phyloP scores from a whole-genome alignment of 2,329 filamentous ascomycete species.

The Aspergillus sp. region DNA sequence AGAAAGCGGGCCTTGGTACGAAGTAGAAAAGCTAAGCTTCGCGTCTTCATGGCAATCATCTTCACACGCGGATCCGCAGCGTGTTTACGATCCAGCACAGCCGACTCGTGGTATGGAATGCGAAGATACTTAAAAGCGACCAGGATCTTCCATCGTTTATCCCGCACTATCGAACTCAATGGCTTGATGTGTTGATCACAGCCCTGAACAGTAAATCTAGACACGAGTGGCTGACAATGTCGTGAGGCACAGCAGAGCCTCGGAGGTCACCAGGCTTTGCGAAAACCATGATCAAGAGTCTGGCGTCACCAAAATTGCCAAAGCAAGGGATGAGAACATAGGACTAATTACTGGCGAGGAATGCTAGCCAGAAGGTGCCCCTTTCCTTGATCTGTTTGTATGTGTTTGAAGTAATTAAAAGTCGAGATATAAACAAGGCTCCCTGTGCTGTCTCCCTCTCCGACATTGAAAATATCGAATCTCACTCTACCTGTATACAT shows the following conservation, averaged over 20 bases:
- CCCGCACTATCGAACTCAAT: background rate
- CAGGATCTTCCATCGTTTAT: background rate
- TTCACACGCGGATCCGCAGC: background rate
- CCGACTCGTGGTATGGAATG: background rate
- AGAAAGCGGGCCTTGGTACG: background rate
- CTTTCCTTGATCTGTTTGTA: background rate
- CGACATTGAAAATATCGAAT: background rate
- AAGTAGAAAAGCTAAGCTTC: background rate
- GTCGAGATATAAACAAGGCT: conserved; percentile 1
- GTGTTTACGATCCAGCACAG: background rate
- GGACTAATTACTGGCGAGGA: background rate
- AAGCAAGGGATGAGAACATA: conserved; percentile 1
- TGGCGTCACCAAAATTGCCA: background rate
- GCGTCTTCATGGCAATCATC: background rate
- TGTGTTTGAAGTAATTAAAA: background rate
- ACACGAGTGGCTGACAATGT: background rate
- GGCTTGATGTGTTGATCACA: background rate
- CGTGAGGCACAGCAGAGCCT: background rate
- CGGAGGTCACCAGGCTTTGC: background rate
- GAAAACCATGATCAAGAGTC: background rate
- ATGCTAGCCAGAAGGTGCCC: background rate
- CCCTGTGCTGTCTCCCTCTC: background rate
- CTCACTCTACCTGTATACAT: background rate
- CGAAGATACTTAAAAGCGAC: background rate
- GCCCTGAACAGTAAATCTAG: background rate